A percentile compares a stretch with the other conserved stretches of the same genome.
Evolutionary conservation across 2,329 filamentous ascomycete genomes (phyloP).

Genomic region (Thermothelomyces thermophilus): DNA sequence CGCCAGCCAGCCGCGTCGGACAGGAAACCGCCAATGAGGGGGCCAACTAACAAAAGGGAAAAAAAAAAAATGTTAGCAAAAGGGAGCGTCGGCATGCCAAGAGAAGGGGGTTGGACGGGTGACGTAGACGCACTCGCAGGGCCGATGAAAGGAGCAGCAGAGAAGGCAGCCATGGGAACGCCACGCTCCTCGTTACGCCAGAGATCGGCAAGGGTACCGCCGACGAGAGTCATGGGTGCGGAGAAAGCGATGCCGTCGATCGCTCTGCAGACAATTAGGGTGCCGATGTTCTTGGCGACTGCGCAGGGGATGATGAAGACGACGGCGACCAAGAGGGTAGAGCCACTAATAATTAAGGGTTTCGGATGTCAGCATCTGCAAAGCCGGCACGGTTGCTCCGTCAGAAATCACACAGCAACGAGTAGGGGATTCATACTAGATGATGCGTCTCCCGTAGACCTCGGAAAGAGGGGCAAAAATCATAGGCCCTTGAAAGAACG

Average conservation of each 20-base stretch:
- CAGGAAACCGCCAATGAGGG: conserved; percentile 70
- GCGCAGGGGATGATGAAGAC: conserved; percentile 78
- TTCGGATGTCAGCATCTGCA: neutral
- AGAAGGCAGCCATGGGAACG: conserved; percentile 82
- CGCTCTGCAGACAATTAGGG: conserved; percentile 66
- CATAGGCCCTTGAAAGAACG: conserved; percentile 54
- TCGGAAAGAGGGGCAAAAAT: conserved; percentile 73
- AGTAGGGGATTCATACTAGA: conserved; percentile 48
- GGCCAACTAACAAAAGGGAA: conserved; percentile 44
- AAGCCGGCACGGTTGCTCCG: too few species aligned
- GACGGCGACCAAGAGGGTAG: conserved; percentile 62
- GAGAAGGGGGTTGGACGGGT: too few species aligned
- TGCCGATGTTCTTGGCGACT: conserved; percentile 67
- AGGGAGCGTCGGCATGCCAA: neutral
- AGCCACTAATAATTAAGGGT: conserved; percentile 31
- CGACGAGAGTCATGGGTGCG: conserved; percentile 79
- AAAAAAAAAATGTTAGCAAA: conserved; percentile 9
- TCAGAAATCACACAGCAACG: too few species aligned
- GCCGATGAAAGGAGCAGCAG: conserved; percentile 74
- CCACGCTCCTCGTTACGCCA: conserved; percentile 79
- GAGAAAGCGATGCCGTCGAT: conserved; percentile 82
- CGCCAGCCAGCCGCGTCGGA: conserved; percentile 66
- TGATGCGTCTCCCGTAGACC: conserved; percentile 62
- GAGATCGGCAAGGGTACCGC: conserved; percentile 75
- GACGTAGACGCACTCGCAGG: conserved; percentile 51